phyloP scores from a whole-genome alignment of 2,329 filamentous ascomycete species.

The Cryphonectria carpinicola region DNA sequence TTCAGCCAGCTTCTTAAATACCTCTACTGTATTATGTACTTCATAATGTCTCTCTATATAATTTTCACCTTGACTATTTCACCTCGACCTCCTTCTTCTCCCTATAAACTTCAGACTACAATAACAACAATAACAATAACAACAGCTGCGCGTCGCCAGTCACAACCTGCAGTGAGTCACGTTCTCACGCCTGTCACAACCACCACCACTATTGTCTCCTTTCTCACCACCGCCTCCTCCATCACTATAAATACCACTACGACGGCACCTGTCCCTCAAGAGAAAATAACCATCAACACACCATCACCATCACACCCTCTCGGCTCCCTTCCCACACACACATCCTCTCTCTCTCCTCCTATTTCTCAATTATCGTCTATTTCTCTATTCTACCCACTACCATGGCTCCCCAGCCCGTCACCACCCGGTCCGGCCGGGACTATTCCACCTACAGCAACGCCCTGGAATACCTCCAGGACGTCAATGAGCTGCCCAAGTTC shows the following conservation, averaged over 20 bases:
- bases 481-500: conserved; percentile 2
- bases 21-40: not conserved
- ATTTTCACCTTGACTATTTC: not conserved
- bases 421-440: not conserved
- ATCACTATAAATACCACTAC: not conserved
- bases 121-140: not conserved
- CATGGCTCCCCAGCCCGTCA: not conserved
- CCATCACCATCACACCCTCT: not conserved
- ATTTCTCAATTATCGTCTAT: not conserved
- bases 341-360: not conserved
- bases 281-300: not conserved
- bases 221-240: not conserved
- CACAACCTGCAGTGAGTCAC: not conserved
- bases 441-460: not conserved
- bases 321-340: too few relatives aligned
- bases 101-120: not conserved
- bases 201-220: not conserved
- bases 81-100: not conserved
- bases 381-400: not conserved
- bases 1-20: not conserved
- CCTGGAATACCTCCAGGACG: not conserved
- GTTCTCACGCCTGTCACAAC: not conserved
- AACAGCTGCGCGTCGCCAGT: not conserved
- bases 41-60: not conserved
- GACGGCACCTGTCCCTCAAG: not conserved